Conservation (phyloP, 805 yeast species). For the Wickerhamomyces chambardii region DNA sequence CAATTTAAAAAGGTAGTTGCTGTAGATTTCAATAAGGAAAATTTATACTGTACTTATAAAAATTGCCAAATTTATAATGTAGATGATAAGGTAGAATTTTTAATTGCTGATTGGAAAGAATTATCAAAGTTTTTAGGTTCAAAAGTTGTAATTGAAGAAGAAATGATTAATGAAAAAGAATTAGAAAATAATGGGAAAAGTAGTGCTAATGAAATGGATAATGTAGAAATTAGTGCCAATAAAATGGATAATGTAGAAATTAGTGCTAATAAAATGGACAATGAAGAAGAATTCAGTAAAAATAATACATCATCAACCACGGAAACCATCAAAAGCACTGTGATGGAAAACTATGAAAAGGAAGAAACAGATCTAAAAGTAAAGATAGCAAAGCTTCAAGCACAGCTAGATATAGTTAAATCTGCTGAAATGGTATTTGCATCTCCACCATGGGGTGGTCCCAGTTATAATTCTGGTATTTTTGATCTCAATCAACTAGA, state of each 20-base stretch:
- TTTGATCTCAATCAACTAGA: slow-evolving; percentile 37
- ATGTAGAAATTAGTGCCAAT: too few relatives aligned
- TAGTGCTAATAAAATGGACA: too few relatives aligned
- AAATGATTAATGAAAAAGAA: slow-evolving; percentile 9
- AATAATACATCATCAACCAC: too few relatives aligned
- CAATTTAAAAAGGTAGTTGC: slow-evolving; percentile 49
- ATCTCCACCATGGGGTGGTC: slow-evolving; percentile 93
- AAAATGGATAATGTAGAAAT: too few relatives aligned
- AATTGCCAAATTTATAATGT: slow-evolving; percentile 62
- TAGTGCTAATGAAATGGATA: not conserved
- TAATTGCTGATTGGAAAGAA: slow-evolving; percentile 36
- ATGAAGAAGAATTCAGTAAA: too few relatives aligned
- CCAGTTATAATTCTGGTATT: slow-evolving; percentile 32
- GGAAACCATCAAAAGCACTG: too few relatives aligned
- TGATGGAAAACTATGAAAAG: too few relatives aligned
- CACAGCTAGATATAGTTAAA: not conserved
- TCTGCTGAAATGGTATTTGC: slow-evolving; percentile 50
- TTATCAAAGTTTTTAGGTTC: slow-evolving; percentile 1
- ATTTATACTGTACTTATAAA: slow-evolving; percentile 55
- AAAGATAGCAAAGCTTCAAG: not conserved
- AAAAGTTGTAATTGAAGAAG: not conserved
- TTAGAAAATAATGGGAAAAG: slow-evolving; percentile 9
- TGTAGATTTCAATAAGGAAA: slow-evolving; percentile 49
- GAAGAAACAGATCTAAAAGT: slow-evolving; percentile 3
- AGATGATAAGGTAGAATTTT: slow-evolving; percentile 36